Base-by-base conservation (phyloP, 768 basidiomycete genomes). In the Leccinum truebloodii region DNA sequence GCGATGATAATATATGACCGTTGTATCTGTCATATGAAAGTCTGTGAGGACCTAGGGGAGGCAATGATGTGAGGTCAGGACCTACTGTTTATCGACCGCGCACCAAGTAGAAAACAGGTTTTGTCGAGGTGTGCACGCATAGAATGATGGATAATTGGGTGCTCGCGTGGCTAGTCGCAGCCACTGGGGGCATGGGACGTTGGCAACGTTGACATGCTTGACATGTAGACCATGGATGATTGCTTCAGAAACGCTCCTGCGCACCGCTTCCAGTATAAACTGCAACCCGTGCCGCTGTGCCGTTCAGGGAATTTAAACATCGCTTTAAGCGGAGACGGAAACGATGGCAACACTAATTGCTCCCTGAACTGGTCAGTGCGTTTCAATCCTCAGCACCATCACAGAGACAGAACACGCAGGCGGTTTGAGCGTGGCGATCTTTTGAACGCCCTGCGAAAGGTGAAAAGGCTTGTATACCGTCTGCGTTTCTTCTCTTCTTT, bases 401-500 rank as follows among this genome's bases (percentile, higher is more conserved):
- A 73, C 73, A 71, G 71, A 75, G 73, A 70, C 72, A 74, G 72
- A 71, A 72, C 74, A 72, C 73, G 69, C 73, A 75, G 72, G 65
- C 73, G 69, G 74, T 74, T 74, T 74, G 73, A 68, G 72, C 71
- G 67, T 66, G 63, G 70, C 72, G 70, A 65, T 62, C 69, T 67
- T 63, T 73, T 71, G 59, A 69, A 67, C 73, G 66, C 74, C 63
- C 69, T 69, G 72, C 74, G 71, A 73, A 74, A 74, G 73, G 73
- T 73, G 74, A 76, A 74, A 73, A 75, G 74, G 73, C 73, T 72
- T 75, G 73, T 71, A 69, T 65, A 74, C 63, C 67, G 73, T 74
- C 71, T 74, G 71, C 73, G 64, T 69, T 75, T 71, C 71, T 74
- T 68, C 71, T 67, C 69, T 69, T 55, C 69, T 62, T 72, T 71